Evolutionary conservation across 257 asterid genomes (phyloP), one percentile per base, ranked within the genome.

Genomic region (Phtheirospermum japonicum): DNA sequence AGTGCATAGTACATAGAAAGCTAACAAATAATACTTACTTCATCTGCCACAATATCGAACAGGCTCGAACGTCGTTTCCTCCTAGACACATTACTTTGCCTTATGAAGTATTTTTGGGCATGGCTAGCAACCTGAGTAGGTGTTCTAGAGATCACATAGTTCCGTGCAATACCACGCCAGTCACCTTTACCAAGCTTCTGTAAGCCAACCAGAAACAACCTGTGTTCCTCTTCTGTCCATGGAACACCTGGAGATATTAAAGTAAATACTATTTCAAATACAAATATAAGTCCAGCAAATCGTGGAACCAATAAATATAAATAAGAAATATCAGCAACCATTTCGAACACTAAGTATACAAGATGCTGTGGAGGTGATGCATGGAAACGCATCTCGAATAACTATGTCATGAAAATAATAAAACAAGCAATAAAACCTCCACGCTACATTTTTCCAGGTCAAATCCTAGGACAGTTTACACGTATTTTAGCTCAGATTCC

Each of bases 81-180:
- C 83, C 99, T 75, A 12, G 99, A 87, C 50, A 89, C 79, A 61
- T 93, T 93, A 56, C 85, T 77, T 77, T 93, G 99, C 77, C 99
- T 77, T 68, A 93, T 89, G 80, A 93, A 93, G 77, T 89, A 89
- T 61, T 93, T 93, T 56, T 93, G 99, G 57, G 99, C 99, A 48
- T 93, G 99, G 78, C 99, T 93, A 46, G 99, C 99, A 16, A 93
- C 99, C 80, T 93, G 99, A 49, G 99, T 93, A 46, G 99, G 97
- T 0, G 97, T 93, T 76, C 97, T 82, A 18, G 99, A 65, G 61
- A 89, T 76, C 12, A 93, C 99, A 63, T 80, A 93, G 75, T 82
- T 87, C 10, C 99, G 88, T 28, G 99, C 93, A 77, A 93, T 93
- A 66, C 99, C 99, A 57, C 99, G 96, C 99, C 99, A 93, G 63